Evolutionary conservation across 495 filamentous ascomycete genomes (phyloP), one percentile per base, ranked within the genome.

Genomic region (Durotheca rogersii): DNA sequence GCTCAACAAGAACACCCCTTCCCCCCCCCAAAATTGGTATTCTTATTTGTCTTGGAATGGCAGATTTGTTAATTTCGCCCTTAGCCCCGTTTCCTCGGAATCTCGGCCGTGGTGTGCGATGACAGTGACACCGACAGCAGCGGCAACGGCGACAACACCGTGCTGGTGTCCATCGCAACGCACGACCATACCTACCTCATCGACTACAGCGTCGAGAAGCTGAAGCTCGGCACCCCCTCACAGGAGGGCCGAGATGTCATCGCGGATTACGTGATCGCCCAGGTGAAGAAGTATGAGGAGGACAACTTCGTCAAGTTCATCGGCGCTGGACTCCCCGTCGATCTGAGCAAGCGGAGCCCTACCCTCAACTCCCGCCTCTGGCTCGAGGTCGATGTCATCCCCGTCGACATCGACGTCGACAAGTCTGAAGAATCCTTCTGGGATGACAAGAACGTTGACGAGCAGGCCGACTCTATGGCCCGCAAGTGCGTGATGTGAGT

Each of bases 391-490:
- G 89, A 95, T 62, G 82, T 90, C 30, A 77, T 92, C 2, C 84
- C 85, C 0, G 72, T 93, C 34, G 78, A 83, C 10, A 70, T 78
- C 59, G 68, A 74, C 20, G 71, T 74, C 21, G 65, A 72, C 41
- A 63, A 71, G 37, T 70, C 75, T 50, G 70, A 72, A 11, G 65
- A 59, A 34, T 67, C 62, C 7, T 75, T 74, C 61, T 78, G 78
- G 76, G 71, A 79, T 29, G 63, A 68, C 5, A 82, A 80, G 54
- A 67, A 76, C 29, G 77, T 89, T 9, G 89, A 91, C 52, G 89
- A 95, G 60, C 86, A 92, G 66, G 88, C 89, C 2, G 89, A 95
- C 60, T 87, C 87, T 0, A 88, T 92, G 81, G 85, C 83, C 2
- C 77, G 89, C 20, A 92, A 91, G 72, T 89, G 86, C 61, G 78